Evolutionary conservation across 805 yeast genomes (phyloP).

Genomic region (Barnettozyma californica): DNA sequence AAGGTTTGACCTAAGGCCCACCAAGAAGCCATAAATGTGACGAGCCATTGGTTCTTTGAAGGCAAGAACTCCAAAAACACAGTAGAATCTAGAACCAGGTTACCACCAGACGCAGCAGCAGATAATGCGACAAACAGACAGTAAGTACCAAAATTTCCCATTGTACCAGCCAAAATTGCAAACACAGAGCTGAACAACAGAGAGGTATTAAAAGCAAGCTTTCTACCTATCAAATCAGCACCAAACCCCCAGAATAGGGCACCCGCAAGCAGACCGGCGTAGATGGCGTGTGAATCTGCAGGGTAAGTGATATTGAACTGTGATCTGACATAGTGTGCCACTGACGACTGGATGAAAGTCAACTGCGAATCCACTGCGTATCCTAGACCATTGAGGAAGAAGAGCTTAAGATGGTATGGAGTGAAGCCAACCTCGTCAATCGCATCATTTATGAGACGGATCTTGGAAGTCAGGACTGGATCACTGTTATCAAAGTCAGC

Average conservation of each 20-base stretch:
- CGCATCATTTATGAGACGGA: constrained; percentile 43
- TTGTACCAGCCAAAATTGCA: constrained; percentile 45
- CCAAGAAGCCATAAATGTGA: constrained; percentile 46
- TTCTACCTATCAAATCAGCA: constrained; percentile 48
- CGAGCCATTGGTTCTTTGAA: constrained; percentile 41
- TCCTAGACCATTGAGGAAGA: constrained; percentile 46
- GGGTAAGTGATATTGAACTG: constrained; percentile 42
- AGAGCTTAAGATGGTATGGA: constrained; percentile 41
- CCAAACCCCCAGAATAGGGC: constrained; percentile 47
- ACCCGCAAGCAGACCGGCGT: constrained; percentile 44
- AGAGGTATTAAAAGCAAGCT: constrained; percentile 41
- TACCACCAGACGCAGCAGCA: constrained; percentile 47
- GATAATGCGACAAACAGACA: constrained; percentile 40
- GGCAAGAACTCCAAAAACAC: constrained; percentile 47
- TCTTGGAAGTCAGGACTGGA: constrained; percentile 26
- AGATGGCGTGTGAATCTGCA: constrained; percentile 37
- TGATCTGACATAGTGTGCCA: constrained; percentile 38
- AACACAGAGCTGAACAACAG: constrained; percentile 39
- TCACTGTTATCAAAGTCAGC: constrained; percentile 25
- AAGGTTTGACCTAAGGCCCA: constrained; percentile 56
- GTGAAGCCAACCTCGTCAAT: constrained; percentile 59
- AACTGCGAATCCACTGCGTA: constrained; percentile 47
- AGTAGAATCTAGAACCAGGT: constrained; percentile 44
- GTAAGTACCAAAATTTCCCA: constrained; percentile 42
- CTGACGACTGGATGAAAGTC: constrained; percentile 40